phyloP scores from a whole-genome alignment of 495 filamentous ascomycete genomes.

The Penicillium pancosmium region DNA sequence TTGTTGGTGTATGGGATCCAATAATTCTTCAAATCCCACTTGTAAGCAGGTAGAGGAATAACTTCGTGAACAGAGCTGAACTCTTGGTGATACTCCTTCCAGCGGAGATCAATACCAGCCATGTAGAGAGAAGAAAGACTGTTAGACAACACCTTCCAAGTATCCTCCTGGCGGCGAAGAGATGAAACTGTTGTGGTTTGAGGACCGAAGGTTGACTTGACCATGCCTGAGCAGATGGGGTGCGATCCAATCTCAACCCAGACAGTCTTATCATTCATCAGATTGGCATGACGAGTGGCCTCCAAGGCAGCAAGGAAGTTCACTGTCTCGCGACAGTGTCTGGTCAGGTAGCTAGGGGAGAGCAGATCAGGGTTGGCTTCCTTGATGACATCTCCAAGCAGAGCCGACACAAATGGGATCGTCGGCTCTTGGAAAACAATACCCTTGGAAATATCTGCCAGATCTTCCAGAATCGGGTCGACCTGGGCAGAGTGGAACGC shows the following conservation, averaged over 20 bases:
- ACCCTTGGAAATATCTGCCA: slow-evolving; percentile 59
- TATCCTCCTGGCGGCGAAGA: slow-evolving; percentile 55
- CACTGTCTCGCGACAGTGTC: slow-evolving; percentile 72
- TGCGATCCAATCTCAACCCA: slow-evolving; percentile 72
- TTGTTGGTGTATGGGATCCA: slow-evolving; percentile 77
- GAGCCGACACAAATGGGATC: slow-evolving; percentile 74
- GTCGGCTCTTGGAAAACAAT: slow-evolving; percentile 62
- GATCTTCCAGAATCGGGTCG: slow-evolving; percentile 70
- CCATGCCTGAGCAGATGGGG: slow-evolving; percentile 67
- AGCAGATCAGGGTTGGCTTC: slow-evolving; percentile 56
- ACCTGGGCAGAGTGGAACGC: slow-evolving; percentile 84
- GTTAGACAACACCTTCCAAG: slow-evolving; percentile 65
- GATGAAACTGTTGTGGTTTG: slow-evolving; percentile 61
- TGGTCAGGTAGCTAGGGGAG: slow-evolving; percentile 60
- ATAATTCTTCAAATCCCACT: slow-evolving; percentile 79
- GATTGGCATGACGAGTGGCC: slow-evolving; percentile 49
- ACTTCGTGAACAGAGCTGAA: slow-evolving; percentile 63
- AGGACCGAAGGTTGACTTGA: slow-evolving; percentile 66
- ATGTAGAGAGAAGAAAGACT: slow-evolving; percentile 64
- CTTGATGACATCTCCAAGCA: slow-evolving; percentile 61
- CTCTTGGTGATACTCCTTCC: slow-evolving; percentile 79
- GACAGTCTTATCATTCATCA: slow-evolving; percentile 47
- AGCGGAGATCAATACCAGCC: slow-evolving; percentile 68
- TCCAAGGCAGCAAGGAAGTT: slow-evolving; percentile 69
- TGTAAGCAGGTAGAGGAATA: slow-evolving; percentile 71